A percentile compares a stretch with the other conserved stretches of the same genome.
Evolutionary conservation across 768 basidiomycete genomes (phyloP).

Genomic region (Pleurotus sapidus): DNA sequence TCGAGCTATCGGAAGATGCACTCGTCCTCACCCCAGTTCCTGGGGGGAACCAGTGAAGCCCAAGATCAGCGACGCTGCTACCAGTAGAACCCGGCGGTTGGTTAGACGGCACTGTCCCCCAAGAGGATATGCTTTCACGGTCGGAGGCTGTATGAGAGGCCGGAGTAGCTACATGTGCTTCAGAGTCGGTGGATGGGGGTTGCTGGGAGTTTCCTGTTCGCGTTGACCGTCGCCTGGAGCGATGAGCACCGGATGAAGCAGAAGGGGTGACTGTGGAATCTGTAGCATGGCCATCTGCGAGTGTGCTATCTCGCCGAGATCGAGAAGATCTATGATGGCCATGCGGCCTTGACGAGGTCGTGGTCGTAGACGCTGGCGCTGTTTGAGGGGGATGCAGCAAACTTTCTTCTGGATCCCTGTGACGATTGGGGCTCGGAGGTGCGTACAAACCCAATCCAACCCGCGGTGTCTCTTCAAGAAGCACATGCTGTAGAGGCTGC

Average conservation of each 20-base stretch:
- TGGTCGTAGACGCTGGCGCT: not conserved
- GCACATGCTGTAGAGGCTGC: not conserved
- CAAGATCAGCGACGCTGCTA: constrained; percentile 4
- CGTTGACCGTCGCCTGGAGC: constrained; percentile 3
- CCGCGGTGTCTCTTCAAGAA: not conserved
- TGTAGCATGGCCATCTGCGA: not conserved
- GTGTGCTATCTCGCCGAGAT: not conserved
- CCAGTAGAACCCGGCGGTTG: constrained; percentile 1
- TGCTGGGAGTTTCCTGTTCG: not conserved
- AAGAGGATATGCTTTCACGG: constrained; percentile 1
- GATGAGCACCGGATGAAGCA: constrained; percentile 2
- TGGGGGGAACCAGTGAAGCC: not conserved
- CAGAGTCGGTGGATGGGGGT: not conserved
- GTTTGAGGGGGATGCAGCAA: constrained; percentile 3
- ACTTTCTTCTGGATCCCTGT: not conserved
- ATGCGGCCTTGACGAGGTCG: not conserved
- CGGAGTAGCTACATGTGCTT: constrained; percentile 3
- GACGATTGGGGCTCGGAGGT: not conserved
- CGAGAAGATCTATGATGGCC: constrained; percentile 1
- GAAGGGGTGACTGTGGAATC: not conserved
- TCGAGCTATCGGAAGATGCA: not conserved
- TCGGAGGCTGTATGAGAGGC: not conserved
- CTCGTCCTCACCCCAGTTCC: not conserved
- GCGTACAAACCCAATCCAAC: not conserved
- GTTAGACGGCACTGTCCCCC: not conserved